These are phyloP conservation scores for Penicillium antarcticum DNA, from an alignment of 495 filamentous ascomycete species.

Conservation along the genomic window DNA sequence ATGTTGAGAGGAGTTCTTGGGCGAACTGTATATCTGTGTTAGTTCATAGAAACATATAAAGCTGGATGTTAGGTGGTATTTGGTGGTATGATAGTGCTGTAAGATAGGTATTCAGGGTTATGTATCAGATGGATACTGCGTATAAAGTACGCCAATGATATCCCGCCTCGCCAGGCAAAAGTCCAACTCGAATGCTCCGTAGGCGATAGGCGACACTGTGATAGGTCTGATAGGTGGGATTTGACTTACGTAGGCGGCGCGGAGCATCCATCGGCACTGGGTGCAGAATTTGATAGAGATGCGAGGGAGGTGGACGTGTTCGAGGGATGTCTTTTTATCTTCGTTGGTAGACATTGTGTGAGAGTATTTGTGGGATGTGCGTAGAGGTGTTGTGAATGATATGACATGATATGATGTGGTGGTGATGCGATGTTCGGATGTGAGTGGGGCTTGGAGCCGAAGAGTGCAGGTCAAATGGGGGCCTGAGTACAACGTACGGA, in stretches of 20 bases:
- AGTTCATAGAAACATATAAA: background rate
- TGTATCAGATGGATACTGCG: too few relatives aligned
- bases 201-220: background rate
- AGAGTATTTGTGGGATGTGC: too few relatives aligned
- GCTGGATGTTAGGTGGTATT: too few relatives aligned
- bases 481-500: background rate
- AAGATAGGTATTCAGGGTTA: too few relatives aligned
- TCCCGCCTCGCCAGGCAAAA: too few relatives aligned
- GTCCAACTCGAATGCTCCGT: background rate
- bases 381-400: too few relatives aligned
- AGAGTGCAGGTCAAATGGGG: background rate
- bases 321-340: conserved; percentile 6
- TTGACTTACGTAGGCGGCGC: conserved; percentile 71
- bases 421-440: conserved; percentile 15
- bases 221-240: conserved; percentile 6
- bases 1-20: conserved; percentile 97
- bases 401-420: background rate
- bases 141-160: too few relatives aligned
- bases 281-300: conserved; percentile 79
- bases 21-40: conserved; percentile 59
- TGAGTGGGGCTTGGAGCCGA: background rate
- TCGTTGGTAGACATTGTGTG: conserved; percentile 4
- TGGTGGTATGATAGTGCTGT: too few relatives aligned
- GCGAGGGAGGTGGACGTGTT: conserved; percentile 50
- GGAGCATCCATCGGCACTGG: conserved; percentile 88